Evolutionary conservation across 805 yeast species (phyloP).

Genomic region (Cyberlindnera euphorbiae): DNA sequence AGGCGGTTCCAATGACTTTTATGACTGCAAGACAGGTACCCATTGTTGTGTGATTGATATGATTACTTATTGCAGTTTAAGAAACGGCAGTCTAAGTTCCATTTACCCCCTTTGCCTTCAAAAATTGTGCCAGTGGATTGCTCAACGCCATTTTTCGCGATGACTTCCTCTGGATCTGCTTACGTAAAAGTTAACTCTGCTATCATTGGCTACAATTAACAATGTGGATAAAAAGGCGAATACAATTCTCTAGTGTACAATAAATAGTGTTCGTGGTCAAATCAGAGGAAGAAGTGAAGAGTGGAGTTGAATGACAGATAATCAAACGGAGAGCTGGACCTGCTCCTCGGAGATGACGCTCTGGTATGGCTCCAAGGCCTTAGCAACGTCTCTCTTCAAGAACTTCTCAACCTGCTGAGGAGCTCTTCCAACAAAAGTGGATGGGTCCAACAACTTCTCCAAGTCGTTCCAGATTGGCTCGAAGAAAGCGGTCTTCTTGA

Average conservation of each 20-base stretch:
- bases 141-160: too few species aligned
- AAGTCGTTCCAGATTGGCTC: slow-evolving; percentile 84
- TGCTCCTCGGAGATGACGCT: slow-evolving; percentile 56
- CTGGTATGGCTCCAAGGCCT: slow-evolving; percentile 70
- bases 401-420: slow-evolving; percentile 97
- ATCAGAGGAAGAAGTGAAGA: too few species aligned
- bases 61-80: neutral
- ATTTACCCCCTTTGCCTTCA: too few species aligned
- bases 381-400: slow-evolving; percentile 74
- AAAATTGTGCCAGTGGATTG: too few species aligned
- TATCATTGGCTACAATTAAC: too few species aligned
- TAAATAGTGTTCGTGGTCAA: too few species aligned
- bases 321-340: slow-evolving; percentile 75
- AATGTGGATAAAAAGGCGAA: too few species aligned
- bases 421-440: slow-evolving; percentile 96
- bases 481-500: slow-evolving; percentile 73
- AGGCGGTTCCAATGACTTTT: slow-evolving; percentile 59
- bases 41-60: slow-evolving; percentile 28
- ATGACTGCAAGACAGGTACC: slow-evolving; percentile 52
- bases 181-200: too few species aligned
- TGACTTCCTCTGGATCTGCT: too few species aligned
- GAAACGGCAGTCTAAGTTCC: too few species aligned
- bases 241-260: too few species aligned
- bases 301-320: too few species aligned
- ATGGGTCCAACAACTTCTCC: slow-evolving; percentile 78